Base-by-base conservation (phyloP, 176 grass and related monocot genomes). In the Oryza glumipatula region DNA sequence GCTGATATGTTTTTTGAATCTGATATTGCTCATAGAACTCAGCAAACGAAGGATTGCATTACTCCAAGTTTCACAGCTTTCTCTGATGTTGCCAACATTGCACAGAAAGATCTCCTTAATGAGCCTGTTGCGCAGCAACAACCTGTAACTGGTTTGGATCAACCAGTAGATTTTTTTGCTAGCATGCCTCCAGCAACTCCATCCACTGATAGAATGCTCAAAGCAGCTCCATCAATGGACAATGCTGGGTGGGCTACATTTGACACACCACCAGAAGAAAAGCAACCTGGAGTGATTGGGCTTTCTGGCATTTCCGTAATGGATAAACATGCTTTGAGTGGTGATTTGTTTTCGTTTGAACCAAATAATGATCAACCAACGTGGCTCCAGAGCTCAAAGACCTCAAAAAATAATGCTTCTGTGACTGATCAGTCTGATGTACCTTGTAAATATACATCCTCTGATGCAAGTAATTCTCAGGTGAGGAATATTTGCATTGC, bases 181-280 rank as follows among this genome's bases (percentile, higher is more conserved):
- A 72, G 89, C 81, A 78, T 82, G 73, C 69, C 39, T 76, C 80
- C 60, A 0, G 11, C 67, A 85, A 77, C 65, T 41, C 33, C 81
- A 43, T 73, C 63, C 78, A 7, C 86, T 84, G 84, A 86, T 82
- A 90, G 70, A 67, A 11, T 26, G 24, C 48, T 63, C 65, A 46
- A 47, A 71, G 33, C 65, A 82, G 48, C 73, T 89, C 33, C 61
- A 5, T 85, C 80, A 52, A 77, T 81, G 54, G 80, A 85, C 35
- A 95, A 86, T 93, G 47, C 63, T 72, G 91, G 91, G 71, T 98
- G 95, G 95, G 93, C 91, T 67, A 98, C 93, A 79, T 98, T 98
- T 76, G 93, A 98, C 67, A 86, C 87, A 21, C 86, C 91, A 80
- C 91, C 85, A 76, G 73, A 83, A 54, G 76, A 77, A 79, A 76